These are phyloP conservation scores for Tricholomella constricta DNA, from an alignment of 768 basidiomycete species.

Conservation along the genomic window DNA sequence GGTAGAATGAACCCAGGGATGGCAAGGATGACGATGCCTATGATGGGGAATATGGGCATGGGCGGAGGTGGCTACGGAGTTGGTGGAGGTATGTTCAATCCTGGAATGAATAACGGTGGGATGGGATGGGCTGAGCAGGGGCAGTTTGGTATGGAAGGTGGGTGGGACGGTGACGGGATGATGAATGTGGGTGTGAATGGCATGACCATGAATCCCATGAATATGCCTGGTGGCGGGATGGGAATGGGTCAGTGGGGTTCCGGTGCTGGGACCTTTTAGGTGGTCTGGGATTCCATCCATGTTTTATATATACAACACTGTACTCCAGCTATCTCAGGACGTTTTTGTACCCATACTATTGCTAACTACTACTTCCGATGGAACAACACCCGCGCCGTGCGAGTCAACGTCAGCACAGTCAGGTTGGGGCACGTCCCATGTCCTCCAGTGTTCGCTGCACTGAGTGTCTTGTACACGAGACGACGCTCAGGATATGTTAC, in stretches of 20 bases:
- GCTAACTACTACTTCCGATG: too few relatives aligned
- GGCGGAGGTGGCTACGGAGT: slow-evolving; percentile 24
- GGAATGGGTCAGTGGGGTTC: slow-evolving; percentile 37
- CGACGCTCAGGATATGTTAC: too few relatives aligned
- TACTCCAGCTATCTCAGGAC: neutral
- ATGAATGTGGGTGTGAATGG: slow-evolving; percentile 42
- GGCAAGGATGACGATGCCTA: slow-evolving; percentile 27
- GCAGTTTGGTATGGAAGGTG: slow-evolving; percentile 32
- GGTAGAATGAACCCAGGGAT: slow-evolving; percentile 32
- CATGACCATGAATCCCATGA: slow-evolving; percentile 43
- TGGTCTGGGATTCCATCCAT: neutral
- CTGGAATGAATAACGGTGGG: slow-evolving; percentile 34
- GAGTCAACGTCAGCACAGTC: too few relatives aligned
- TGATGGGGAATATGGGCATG: slow-evolving; percentile 29
- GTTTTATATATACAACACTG: neutral
- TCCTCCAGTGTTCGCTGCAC: too few relatives aligned
- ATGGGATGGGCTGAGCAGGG: slow-evolving; percentile 38
- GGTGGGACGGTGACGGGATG: slow-evolving; percentile 33
- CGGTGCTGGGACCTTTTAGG: slow-evolving; percentile 18
- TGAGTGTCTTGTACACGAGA: too few relatives aligned
- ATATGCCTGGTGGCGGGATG: slow-evolving; percentile 42
- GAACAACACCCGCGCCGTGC: too few relatives aligned
- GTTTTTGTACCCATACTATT: neutral
- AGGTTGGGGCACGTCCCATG: too few relatives aligned
- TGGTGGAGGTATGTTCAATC: slow-evolving; percentile 30